Conservation (phyloP, 179 eudicot species). For the Patellifolia procumbens region DNA sequence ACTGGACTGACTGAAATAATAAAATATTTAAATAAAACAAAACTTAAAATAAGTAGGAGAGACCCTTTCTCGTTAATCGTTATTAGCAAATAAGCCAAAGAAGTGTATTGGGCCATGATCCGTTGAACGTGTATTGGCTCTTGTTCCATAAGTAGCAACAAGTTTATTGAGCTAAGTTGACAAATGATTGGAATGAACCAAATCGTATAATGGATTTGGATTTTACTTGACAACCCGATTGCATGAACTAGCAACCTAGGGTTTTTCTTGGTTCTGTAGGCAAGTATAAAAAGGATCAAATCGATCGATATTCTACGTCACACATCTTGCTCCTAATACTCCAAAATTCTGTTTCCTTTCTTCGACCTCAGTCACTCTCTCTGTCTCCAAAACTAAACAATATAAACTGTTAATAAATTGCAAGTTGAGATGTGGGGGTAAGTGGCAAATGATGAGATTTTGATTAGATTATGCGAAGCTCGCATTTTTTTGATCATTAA, state of each 20-base stretch:
- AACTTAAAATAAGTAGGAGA: too few relatives aligned
- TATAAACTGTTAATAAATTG: neutral
- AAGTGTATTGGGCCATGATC: too few relatives aligned
- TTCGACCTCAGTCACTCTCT: too few relatives aligned
- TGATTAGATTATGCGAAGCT: slow-evolving; percentile 10
- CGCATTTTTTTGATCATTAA: too few relatives aligned
- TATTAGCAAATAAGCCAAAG: too few relatives aligned
- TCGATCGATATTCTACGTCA: neutral
- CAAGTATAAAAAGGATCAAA: neutral
- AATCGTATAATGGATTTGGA: neutral
- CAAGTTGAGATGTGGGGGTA: neutral
- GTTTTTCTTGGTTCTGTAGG: neutral
- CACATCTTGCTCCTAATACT: neutral
- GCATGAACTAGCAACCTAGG: neutral
- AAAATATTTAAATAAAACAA: too few relatives aligned
- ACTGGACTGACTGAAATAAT: too few relatives aligned
- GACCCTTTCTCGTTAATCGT: too few relatives aligned
- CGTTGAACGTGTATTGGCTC: too few relatives aligned
- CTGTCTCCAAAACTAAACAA: neutral
- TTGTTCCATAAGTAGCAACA: too few relatives aligned
- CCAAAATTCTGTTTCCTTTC: neutral
- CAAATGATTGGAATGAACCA: too few relatives aligned
- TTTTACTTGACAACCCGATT: neutral
- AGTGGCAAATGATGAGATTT: slow-evolving; percentile 21
- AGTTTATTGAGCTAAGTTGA: too few relatives aligned